Base-by-base conservation (phyloP, 805 yeast genomes). In the Kuraishia cidri region DNA sequence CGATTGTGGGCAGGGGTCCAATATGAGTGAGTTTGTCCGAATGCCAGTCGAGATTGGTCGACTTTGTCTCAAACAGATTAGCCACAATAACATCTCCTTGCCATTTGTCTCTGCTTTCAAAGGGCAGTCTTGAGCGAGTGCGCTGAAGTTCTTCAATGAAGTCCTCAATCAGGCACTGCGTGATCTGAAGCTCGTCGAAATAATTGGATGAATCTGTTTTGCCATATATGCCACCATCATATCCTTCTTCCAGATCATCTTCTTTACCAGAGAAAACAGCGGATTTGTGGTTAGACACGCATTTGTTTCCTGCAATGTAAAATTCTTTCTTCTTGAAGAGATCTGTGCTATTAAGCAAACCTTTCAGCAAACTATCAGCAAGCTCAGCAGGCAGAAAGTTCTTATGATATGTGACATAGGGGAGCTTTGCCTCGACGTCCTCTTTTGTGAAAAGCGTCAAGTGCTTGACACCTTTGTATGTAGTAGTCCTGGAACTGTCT, bases 1-100 rank as follows among this genome's bases (percentile, higher is more conserved):
- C 85, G 30, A 84, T 73, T 24, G 64, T 63, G 4, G 82, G 75
- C 36, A 76, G 70, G 0, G 92, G 88, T 0, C 94, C 94, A 15
- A 81, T 64, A 31, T 75, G 64, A 0, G 85, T 76, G 39, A 83
- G 50, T 36, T 82, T 68, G 50, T 83, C 94, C 2, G 87, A 75
- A 49, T 83, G 94, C 73, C 78, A 81, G 31, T 79, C 86, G 21
- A 82, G 63, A 38, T 73, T 61, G 37, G 69, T 69, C 4, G 59
- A 53, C 6, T 67, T 61, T 4, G 58, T 54, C 5, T 64, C 67
- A 50, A 74, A 83, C 33, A 60, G 55, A 43, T 82, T 82, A 13
- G 71, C 69, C 4, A 79, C 62, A 15, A 75, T 72, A 9, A 70
- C 51, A 34, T 69, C 67, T 11, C 72, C 72, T 3, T 43, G 43